Evolutionary conservation across 129 eudicot genomes (phyloP).

Genomic region (Helianthus tuberosus): DNA sequence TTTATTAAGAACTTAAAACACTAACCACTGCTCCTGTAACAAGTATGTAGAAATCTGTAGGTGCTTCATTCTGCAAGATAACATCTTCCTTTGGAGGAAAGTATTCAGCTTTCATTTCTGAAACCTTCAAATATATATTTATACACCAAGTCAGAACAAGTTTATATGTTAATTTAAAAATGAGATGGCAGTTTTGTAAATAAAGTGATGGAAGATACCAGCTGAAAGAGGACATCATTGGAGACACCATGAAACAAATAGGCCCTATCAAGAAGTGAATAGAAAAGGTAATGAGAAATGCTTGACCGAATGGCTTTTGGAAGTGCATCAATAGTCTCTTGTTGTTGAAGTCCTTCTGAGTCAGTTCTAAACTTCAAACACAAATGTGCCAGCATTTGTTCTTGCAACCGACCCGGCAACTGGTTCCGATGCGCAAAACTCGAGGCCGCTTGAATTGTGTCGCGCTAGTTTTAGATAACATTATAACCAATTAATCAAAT

Average conservation of each 20-base stretch:
- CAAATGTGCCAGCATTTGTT: conserved; percentile 72
- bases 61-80: conserved; percentile 85
- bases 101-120: conserved; percentile 87
- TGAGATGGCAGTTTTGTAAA: background rate
- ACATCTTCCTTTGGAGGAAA: conserved; percentile 88
- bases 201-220: conserved; percentile 41
- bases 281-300: conserved; percentile 60
- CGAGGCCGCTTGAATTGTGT: conserved; percentile 68
- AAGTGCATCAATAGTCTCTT: conserved; percentile 67
- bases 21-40: conserved; percentile 84
- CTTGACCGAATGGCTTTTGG: conserved; percentile 75
- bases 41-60: conserved; percentile 73
- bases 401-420: conserved; percentile 57
- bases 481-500: background rate
- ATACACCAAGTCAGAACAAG: background rate
- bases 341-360: conserved; percentile 76
- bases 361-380: conserved; percentile 60
- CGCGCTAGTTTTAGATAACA: conserved; percentile 43
- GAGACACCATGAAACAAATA: conserved; percentile 68
- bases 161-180: background rate
- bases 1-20: background rate
- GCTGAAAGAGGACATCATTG: conserved; percentile 69
- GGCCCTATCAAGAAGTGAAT: conserved; percentile 58
- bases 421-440: conserved; percentile 71
- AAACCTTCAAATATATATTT: conserved; percentile 39